A percentile compares a stretch with the other conserved stretches of the same genome.
Evolutionary conservation across 164 flowering plant genomes (phyloP).

Genomic region (Pachysandra terminalis): DNA sequence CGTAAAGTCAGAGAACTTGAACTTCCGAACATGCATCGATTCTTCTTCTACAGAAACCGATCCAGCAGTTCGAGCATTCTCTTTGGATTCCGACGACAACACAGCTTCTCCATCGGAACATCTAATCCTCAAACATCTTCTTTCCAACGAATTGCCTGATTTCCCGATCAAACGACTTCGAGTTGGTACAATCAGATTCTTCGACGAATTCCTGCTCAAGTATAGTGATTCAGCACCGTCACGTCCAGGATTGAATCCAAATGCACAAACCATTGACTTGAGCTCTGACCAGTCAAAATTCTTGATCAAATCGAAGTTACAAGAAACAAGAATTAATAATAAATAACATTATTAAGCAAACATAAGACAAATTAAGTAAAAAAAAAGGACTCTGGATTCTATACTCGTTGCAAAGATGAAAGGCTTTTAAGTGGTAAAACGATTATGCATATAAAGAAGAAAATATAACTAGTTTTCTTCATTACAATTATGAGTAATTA

Average conservation of each 20-base stretch:
- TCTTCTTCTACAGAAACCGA: conserved; percentile 41
- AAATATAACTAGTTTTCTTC: too few species aligned
- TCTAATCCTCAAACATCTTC: conserved; percentile 12
- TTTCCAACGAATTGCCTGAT: background rate
- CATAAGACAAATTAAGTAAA: background rate
- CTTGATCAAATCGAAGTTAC: background rate
- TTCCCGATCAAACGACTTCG: conserved; percentile 8
- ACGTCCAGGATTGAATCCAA: conserved; percentile 23
- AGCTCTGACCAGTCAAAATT: too few species aligned
- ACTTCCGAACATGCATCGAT: conserved; percentile 56
- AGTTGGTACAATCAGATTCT: conserved; percentile 18
- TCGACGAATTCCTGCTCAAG: conserved; percentile 30
- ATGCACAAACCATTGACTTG: conserved; percentile 48
- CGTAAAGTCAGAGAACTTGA: conserved; percentile 75
- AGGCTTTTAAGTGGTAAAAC: too few species aligned
- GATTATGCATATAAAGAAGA: too few species aligned
- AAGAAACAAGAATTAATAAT: background rate
- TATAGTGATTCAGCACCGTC: conserved; percentile 24
- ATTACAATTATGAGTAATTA: too few species aligned
- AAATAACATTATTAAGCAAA: background rate
- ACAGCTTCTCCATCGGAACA: conserved; percentile 32
- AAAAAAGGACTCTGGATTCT: too few species aligned
- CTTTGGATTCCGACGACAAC: conserved; percentile 33
- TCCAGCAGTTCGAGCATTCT: conserved; percentile 17
- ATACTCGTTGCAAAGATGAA: too few species aligned